Evolutionary conservation across 202 grass and related monocot species (phyloP).

Genomic region (Zizania palustris): DNA sequence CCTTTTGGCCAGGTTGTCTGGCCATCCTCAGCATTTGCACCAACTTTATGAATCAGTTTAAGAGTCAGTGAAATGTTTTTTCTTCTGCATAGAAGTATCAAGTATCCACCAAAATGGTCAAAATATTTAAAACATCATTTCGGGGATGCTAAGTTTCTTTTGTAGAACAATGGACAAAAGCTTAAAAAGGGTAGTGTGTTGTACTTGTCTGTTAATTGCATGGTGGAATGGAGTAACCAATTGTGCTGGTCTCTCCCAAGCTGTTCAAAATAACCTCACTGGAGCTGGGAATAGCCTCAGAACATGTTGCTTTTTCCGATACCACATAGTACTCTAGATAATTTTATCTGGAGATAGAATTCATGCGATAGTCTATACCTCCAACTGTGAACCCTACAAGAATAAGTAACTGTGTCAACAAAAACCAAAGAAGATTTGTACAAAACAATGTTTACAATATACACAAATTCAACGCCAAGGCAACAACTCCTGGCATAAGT

Average conservation of each 20-base stretch:
- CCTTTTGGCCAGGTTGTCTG: background rate
- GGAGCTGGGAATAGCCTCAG: slow-evolving; percentile 18
- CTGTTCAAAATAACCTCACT: background rate
- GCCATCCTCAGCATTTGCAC: background rate
- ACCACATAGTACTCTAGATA: background rate
- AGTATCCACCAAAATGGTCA: background rate
- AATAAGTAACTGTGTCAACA: slow-evolving; percentile 34
- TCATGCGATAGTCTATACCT: slow-evolving; percentile 16
- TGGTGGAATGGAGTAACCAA: background rate
- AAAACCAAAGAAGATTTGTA: background rate
- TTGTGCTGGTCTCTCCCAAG: background rate
- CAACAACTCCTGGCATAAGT: background rate
- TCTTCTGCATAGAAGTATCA: slow-evolving; percentile 13
- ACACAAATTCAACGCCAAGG: slow-evolving; percentile 29
- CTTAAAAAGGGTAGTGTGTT: background rate
- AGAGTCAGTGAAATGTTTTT: background rate
- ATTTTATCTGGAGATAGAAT: slow-evolving; percentile 18
- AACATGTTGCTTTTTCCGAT: slow-evolving; percentile 11
- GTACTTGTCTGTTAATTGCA: background rate
- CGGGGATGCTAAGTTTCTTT: background rate
- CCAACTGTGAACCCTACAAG: slow-evolving; percentile 3
- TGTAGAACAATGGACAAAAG: background rate
- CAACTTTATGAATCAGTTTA: slow-evolving; percentile 7
- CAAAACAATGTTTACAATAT: background rate
- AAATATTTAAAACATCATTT: background rate